A percentile compares a stretch with the other conserved stretches of the same genome.
These are phyloP conservation scores for Malus hybrid DNA, from an alignment of 331 rosid genomes.

Conservation along the genomic window DNA sequence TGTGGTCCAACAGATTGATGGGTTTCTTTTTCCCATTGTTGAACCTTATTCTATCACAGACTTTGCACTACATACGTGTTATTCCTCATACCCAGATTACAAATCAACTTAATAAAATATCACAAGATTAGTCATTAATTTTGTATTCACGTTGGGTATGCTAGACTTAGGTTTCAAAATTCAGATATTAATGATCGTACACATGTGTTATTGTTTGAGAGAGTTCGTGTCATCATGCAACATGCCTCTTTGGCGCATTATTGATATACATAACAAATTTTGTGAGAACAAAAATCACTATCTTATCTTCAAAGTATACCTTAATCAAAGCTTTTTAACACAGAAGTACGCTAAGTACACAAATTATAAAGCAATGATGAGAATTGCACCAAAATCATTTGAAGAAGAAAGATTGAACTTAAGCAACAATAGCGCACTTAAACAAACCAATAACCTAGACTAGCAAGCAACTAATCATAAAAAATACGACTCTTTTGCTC, in stretches of 20 bases:
- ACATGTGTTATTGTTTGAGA: too few relatives aligned
- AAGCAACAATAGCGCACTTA: neutral
- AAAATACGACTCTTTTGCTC: neutral
- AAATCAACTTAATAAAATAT: too few relatives aligned
- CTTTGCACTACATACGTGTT: neutral
- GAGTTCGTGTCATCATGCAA: too few relatives aligned
- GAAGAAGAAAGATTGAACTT: neutral
- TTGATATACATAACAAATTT: too few relatives aligned
- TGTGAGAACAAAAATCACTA: too few relatives aligned
- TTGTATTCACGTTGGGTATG: neutral
- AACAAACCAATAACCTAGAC: neutral
- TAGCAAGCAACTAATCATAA: neutral
- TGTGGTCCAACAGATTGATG: slow-evolving; percentile 4
- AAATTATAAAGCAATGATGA: neutral
- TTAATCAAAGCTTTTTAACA: too few relatives aligned
- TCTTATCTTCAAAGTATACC: too few relatives aligned
- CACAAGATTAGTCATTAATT: too few relatives aligned
- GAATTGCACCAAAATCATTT: too few relatives aligned
- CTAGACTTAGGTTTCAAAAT: neutral
- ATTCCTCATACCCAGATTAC: neutral
- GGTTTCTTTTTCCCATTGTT: too few relatives aligned
- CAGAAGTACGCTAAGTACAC: neutral
- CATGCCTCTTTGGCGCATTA: too few relatives aligned
- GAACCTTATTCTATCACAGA: neutral
- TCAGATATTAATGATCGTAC: too few relatives aligned